phyloP scores from a whole-genome alignment of 2,329 filamentous ascomycete species.

The Pyrenophora seminiperda region DNA sequence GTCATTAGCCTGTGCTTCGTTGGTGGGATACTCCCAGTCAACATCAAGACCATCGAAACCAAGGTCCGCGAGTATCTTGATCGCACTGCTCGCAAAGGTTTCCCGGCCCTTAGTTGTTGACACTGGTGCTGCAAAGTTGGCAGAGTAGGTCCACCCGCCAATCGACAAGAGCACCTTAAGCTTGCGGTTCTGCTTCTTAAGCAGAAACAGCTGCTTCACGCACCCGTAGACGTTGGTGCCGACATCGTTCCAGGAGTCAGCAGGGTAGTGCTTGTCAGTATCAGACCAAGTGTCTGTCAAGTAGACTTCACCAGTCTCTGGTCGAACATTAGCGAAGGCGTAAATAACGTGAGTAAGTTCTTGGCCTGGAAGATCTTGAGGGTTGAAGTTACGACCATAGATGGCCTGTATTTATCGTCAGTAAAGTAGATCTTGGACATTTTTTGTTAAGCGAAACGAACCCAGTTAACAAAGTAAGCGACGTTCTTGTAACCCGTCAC shows the following conservation, averaged over 20 bases:
- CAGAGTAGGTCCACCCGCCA: slow-evolving; percentile 48
- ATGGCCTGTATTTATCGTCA: slow-evolving; percentile 36
- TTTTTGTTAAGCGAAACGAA: slow-evolving; percentile 15
- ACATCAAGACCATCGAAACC: slow-evolving; percentile 48
- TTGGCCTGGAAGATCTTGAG: slow-evolving; percentile 42
- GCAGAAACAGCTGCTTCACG: slow-evolving; percentile 45
- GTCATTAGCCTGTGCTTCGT: slow-evolving; percentile 42
- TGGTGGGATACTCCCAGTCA: slow-evolving; percentile 46
- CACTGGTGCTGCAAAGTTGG: slow-evolving; percentile 43
- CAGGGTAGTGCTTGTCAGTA: slow-evolving; percentile 45
- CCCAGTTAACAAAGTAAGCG: slow-evolving; percentile 49
- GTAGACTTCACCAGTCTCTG: slow-evolving; percentile 45
- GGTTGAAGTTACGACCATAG: slow-evolving; percentile 46
- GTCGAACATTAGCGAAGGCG: slow-evolving; percentile 46
- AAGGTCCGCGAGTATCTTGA: slow-evolving; percentile 39
- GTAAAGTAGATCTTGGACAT: background rate
- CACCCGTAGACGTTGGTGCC: slow-evolving; percentile 48
- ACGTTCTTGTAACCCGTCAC: slow-evolving; percentile 43
- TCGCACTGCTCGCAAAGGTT: slow-evolving; percentile 43
- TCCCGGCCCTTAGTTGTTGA: slow-evolving; percentile 36
- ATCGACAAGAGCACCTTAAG: slow-evolving; percentile 46
- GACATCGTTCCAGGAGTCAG: slow-evolving; percentile 48
- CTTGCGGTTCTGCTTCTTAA: slow-evolving; percentile 46
- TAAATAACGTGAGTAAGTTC: slow-evolving; percentile 48
- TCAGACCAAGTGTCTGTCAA: slow-evolving; percentile 46